phyloP scores from a whole-genome alignment of 2,329 filamentous ascomycete species.

The Colletotrichum scovillei region DNA sequence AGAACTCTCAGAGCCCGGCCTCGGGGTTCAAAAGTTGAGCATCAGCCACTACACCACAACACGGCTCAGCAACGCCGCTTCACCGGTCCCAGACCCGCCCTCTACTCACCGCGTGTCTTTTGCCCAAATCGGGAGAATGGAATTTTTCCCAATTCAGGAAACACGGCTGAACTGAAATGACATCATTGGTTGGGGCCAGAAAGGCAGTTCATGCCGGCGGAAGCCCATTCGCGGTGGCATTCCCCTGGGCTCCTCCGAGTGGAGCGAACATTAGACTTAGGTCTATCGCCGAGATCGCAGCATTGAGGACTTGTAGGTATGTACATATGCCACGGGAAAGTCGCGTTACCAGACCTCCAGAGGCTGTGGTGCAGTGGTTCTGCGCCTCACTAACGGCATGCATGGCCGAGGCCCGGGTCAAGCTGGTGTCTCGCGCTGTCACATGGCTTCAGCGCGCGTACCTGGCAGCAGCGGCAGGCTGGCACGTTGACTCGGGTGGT shows the following conservation, averaged over 20 bases:
- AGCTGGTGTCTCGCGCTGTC: slow-evolving; percentile 12
- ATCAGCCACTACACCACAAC: neutral
- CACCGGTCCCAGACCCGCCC: neutral
- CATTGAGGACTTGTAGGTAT: neutral
- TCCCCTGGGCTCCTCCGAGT: slow-evolving; percentile 6
- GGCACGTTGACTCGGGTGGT: neutral
- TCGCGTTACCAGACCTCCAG: neutral
- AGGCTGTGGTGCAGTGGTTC: neutral
- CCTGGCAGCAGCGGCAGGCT: neutral
- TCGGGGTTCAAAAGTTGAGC: neutral
- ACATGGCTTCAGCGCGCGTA: slow-evolving; percentile 10
- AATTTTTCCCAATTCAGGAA: slow-evolving; percentile 5
- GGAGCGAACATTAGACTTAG: neutral
- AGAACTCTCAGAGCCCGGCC: neutral
- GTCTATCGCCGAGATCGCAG: slow-evolving; percentile 19
- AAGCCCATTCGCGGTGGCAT: slow-evolving; percentile 2
- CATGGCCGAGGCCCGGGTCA: neutral
- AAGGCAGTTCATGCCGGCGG: slow-evolving; percentile 17
- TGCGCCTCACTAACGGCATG: neutral
- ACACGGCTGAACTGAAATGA: slow-evolving; percentile 8
- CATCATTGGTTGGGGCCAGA: slow-evolving; percentile 16
- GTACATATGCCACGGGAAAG: neutral
- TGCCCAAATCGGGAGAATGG: slow-evolving; percentile 8
- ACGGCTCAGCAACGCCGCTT: neutral
- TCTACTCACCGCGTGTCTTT: slow-evolving; percentile 19